phyloP scores from a whole-genome alignment of 495 filamentous ascomycete genomes.

The Xylaria longipes region DNA sequence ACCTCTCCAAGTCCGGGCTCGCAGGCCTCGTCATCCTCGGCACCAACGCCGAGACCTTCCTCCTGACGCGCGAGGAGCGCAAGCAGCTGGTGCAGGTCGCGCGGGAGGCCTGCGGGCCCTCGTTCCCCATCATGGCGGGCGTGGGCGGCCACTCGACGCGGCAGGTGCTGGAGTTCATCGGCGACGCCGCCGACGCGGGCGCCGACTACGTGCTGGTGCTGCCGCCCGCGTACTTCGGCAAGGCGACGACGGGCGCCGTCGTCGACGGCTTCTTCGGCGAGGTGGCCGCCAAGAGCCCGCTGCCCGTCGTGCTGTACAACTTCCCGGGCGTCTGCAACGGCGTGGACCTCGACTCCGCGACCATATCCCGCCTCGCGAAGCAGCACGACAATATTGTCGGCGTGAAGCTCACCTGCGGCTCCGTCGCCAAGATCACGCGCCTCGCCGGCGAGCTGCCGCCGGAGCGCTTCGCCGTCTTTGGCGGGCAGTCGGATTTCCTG shows the following conservation, averaged over 20 bases:
- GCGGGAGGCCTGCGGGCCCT: constrained; percentile 56
- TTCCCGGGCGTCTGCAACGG: constrained; percentile 77
- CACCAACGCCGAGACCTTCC: constrained; percentile 71
- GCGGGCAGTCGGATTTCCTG: constrained; percentile 74
- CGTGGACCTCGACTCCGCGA: constrained; percentile 69
- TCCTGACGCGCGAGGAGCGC: constrained; percentile 67
- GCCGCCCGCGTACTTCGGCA: constrained; percentile 70
- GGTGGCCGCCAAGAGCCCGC: constrained; percentile 54
- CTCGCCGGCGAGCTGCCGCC: constrained; percentile 59
- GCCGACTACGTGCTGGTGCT: constrained; percentile 67
- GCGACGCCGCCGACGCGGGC: constrained; percentile 62
- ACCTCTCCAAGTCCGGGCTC: constrained; percentile 61
- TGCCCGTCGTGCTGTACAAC: constrained; percentile 73
- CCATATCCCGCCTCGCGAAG: constrained; percentile 60
- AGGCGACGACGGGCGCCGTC: constrained; percentile 62
- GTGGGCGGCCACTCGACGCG: constrained; percentile 68
- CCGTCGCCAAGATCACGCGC: constrained; percentile 65
- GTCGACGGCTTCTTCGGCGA: constrained; percentile 67
- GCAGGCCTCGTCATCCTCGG: constrained; percentile 67
- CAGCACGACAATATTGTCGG: constrained; percentile 58
- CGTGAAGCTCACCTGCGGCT: constrained; percentile 73
- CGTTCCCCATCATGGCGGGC: constrained; percentile 67
- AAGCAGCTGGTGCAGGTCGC: constrained; percentile 57
- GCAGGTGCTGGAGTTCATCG: constrained; percentile 65
- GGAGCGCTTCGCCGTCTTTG: constrained; percentile 67